These are phyloP conservation scores for Iris pallida DNA, from an alignment of 116 monocot species.

Conservation along the genomic window DNA sequence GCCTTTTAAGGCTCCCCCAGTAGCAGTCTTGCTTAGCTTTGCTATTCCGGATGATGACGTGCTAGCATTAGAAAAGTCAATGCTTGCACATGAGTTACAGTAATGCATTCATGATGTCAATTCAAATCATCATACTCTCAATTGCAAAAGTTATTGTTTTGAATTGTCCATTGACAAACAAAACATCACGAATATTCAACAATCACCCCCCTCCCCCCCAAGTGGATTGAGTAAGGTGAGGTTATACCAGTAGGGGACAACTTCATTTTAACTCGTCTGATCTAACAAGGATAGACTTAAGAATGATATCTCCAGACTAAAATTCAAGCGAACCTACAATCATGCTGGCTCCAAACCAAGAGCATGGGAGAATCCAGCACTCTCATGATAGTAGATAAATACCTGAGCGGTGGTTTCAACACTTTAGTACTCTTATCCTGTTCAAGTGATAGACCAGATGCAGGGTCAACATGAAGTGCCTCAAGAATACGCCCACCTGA, in stretches of 20 bases:
- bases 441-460: conserved; percentile 74
- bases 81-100: neutral
- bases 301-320: neutral
- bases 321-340: conserved; percentile 2
- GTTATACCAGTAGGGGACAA: neutral
- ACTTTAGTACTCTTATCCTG: conserved; percentile 61
- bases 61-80: conserved; percentile 17
- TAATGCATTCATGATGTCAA: neutral
- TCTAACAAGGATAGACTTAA: neutral
- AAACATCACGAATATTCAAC: no score
- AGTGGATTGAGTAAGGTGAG: neutral
- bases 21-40: conserved; percentile 65
- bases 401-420: conserved; percentile 66
- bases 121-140: neutral
- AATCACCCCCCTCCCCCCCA: no score
- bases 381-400: conserved; percentile 15
- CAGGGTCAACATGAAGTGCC: conserved; percentile 94
- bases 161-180: no score
- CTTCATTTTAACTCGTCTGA: neutral
- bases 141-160: no score
- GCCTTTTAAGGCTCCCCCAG: conserved; percentile 48
- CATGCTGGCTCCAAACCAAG: neutral
- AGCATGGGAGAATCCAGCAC: conserved; percentile 4
- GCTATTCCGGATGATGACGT: conserved; percentile 51
- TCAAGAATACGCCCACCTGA: conserved; percentile 76